Base-by-base conservation (phyloP, 2,329 filamentous ascomycete genomes). In the Microdochium bolleyi region DNA sequence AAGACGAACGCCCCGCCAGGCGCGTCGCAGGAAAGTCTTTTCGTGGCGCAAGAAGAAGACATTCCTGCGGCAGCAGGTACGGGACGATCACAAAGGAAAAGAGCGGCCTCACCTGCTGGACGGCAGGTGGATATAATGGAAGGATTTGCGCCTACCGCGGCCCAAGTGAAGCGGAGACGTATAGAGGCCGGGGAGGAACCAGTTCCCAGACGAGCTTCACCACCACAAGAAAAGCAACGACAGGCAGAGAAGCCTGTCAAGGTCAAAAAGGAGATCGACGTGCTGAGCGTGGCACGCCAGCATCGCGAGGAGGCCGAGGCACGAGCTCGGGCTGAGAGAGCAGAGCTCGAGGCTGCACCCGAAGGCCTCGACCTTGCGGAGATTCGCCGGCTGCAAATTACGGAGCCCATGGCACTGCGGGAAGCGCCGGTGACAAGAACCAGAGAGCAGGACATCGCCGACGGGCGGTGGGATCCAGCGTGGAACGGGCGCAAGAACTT, bases 401-500 rank as follows among this genome's bases (percentile, higher is more conserved):
- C 95, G 1, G 89, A 94, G 62, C 80, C 87, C 57, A 88, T 95
- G 70, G 77, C 87, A 9, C 65, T 96, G 0, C 78, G 75, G 24
- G 53, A 62, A 56, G 58, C 62, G 61, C 62, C 65, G 58, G 52
- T 67, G 59, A 55, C 58, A 61, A 56, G 64, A 21, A 60, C 60
- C 4, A 70, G 77, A 19, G 81, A 84, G n/a, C 70, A 74, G 53
- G 77, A 80, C 21, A 66, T 76, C 48, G 73, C 70, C 1, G 73
- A 75, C 46, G 76, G 77, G 4, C 78, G 89, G 41, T 96, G 92
- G 92, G 82, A 96, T 58, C 84, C 89, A 1, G 78, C 78, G 38
- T 99, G 94, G 94, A 95, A 96, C 64, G 94, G 92, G 1, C 80
- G 92, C 46, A 92, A 90, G 69, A 97, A 99, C 64, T 99, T 96